Percentiles rank a stretch among this genome's conserved stretches.
phyloP scores from a whole-genome alignment of 176 grass and related monocot species.

The Dendrocalamus sinicus region DNA sequence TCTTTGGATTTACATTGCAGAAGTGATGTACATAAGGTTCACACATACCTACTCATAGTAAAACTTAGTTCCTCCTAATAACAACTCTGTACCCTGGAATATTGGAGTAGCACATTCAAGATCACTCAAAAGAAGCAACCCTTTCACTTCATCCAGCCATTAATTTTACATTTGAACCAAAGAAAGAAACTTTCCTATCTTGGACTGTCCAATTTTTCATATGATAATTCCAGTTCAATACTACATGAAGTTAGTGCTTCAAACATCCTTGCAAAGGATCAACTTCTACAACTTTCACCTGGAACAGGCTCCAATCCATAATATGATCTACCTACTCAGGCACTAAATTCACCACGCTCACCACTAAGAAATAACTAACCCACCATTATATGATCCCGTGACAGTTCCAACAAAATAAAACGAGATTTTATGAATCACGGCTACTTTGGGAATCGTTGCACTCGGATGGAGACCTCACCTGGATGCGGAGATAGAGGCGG shows the following conservation, averaged over 20 bases:
- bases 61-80: neutral
- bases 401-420: neutral
- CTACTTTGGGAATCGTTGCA: neutral
- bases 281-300: neutral
- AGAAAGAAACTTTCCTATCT: conserved; percentile 1
- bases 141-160: conserved; percentile 12
- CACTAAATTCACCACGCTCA: neutral
- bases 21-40: neutral
- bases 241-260: conserved; percentile 14
- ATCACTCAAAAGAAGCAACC: neutral
- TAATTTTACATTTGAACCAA: conserved; percentile 10
- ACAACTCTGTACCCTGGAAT: neutral
- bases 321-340: conserved; percentile 15
- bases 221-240: neutral
- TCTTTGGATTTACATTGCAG: neutral
- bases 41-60: neutral
- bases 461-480: conserved; percentile 55
- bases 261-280: neutral
- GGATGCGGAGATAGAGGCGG: conserved; percentile 91
- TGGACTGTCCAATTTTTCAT: neutral
- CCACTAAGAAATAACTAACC: neutral
- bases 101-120: neutral
- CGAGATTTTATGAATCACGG: neutral
- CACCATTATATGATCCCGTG: conserved; percentile 5
- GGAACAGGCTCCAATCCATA: neutral